Conservation (phyloP, 176 grass and related monocot species). For the Musa schizocarpa region DNA sequence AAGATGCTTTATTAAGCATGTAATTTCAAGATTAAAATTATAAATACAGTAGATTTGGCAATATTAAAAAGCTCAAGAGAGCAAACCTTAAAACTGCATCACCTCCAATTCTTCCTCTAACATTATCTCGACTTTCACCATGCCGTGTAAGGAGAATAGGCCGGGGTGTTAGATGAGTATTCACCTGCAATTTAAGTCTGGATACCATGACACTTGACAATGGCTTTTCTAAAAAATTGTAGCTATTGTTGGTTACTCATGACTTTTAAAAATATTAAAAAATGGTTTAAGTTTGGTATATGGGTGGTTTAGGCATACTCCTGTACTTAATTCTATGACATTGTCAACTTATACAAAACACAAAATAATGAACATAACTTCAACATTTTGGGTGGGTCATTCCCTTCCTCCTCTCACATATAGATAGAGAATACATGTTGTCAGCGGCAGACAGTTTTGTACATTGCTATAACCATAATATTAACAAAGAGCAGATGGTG, state of each 20-base stretch:
- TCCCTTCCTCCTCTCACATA: background rate
- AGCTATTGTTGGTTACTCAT: background rate
- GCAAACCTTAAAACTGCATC: constrained; percentile 75
- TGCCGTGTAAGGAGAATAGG: constrained; percentile 95
- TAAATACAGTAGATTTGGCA: background rate
- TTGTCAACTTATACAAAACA: background rate
- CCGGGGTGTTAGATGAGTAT: constrained; percentile 93
- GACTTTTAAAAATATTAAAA: background rate
- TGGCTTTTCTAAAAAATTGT: background rate
- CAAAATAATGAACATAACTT: background rate
- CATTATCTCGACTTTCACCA: constrained; percentile 94
- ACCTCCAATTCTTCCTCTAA: constrained; percentile 83
- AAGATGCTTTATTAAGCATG: background rate
- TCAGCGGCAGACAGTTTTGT: too few relatives aligned
- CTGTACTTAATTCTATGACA: background rate
- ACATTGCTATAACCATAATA: background rate
- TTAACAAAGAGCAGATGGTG: background rate
- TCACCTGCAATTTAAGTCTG: constrained; percentile 56
- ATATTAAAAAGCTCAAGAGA: constrained; percentile 20
- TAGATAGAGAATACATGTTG: too few relatives aligned
- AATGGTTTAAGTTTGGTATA: background rate
- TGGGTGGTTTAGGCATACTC: background rate
- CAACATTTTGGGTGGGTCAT: background rate
- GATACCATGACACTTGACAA: constrained; percentile 1
- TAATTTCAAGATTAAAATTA: background rate